Percentiles rank a stretch among this genome's conserved stretches.
phyloP scores from a whole-genome alignment of 805 yeast species.

The Saccharomyces kudriavzevii region DNA sequence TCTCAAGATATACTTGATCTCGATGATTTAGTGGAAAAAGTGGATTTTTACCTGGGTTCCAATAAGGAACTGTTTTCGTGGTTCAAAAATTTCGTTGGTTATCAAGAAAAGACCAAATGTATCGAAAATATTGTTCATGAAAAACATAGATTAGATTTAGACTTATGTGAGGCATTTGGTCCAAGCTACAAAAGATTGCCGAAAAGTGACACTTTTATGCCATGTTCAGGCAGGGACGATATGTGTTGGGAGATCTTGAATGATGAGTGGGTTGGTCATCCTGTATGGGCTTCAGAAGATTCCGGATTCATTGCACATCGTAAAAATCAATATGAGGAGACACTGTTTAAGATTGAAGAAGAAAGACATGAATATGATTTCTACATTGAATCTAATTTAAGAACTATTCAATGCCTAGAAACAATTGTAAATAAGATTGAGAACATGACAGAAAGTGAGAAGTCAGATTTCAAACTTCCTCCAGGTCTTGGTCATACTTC shows the following conservation, averaged over 20 bases:
- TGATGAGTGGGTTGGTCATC: slow-evolving; percentile 99
- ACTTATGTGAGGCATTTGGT: slow-evolving; percentile 88
- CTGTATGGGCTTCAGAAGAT: slow-evolving; percentile 99
- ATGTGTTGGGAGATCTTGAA: slow-evolving; percentile 98
- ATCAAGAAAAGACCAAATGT: slow-evolving; percentile 71
- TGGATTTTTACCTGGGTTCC: slow-evolving; percentile 76
- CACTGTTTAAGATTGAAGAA: slow-evolving; percentile 88
- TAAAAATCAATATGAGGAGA: slow-evolving; percentile 95
- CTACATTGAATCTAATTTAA: slow-evolving; percentile 86
- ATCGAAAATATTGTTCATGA: slow-evolving; percentile 83
- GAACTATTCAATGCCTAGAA: slow-evolving; percentile 92
- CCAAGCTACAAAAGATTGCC: slow-evolving; percentile 92
- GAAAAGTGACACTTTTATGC: slow-evolving; percentile 89
- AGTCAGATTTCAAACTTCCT: slow-evolving; percentile 75
- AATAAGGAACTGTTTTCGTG: slow-evolving; percentile 74
- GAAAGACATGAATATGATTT: slow-evolving; percentile 96
- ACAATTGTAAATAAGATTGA: slow-evolving; percentile 91
- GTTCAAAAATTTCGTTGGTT: slow-evolving; percentile 90
- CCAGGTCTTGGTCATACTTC: slow-evolving; percentile 92
- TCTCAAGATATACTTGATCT: slow-evolving; percentile 88
- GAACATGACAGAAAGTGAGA: slow-evolving; percentile 86
- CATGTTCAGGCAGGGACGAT: slow-evolving; percentile 96
- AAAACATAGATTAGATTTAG: slow-evolving; percentile 84
- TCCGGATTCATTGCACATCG: slow-evolving; percentile 98
- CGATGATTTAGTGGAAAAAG: slow-evolving; percentile 70